Evolutionary conservation across 176 grass and related monocot species (phyloP).

Genomic region (Rhynchospora pubera): DNA sequence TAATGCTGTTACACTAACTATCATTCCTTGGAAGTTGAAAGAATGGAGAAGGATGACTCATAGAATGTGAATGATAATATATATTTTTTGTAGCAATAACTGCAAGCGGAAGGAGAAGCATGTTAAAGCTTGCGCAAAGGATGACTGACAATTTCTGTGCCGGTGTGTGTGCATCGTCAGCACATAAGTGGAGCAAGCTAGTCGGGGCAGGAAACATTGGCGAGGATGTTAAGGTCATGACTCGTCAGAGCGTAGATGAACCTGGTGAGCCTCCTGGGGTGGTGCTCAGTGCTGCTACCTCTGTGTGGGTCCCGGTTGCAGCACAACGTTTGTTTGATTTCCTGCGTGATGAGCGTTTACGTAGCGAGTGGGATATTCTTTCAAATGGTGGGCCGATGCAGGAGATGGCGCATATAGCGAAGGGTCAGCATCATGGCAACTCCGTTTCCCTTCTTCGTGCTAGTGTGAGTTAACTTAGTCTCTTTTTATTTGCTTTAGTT

Average conservation of each 20-base stretch:
- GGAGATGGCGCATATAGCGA: slow-evolving; percentile 68
- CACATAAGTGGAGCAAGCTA: slow-evolving; percentile 74
- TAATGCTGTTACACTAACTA: not conserved
- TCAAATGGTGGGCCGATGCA: slow-evolving; percentile 83
- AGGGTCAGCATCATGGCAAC: slow-evolving; percentile 75
- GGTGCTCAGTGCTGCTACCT: slow-evolving; percentile 81
- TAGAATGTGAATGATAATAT: not conserved
- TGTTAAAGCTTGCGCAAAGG: slow-evolving; percentile 71
- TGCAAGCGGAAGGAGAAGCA: slow-evolving; percentile 55
- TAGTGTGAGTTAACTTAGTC: slow-evolving; percentile 41
- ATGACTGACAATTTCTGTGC: slow-evolving; percentile 90
- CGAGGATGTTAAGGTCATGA: slow-evolving; percentile 73
- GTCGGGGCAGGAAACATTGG: slow-evolving; percentile 47
- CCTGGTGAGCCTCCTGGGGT: slow-evolving; percentile 79
- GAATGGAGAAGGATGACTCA: not conserved
- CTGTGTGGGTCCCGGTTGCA: slow-evolving; percentile 69
- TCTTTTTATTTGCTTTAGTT: not conserved
- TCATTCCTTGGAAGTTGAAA: not conserved
- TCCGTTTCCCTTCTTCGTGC: slow-evolving; percentile 69
- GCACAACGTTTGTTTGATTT: slow-evolving; percentile 69
- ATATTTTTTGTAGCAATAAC: slow-evolving; percentile 29
- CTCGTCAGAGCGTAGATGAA: slow-evolving; percentile 59
- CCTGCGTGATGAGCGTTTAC: slow-evolving; percentile 49
- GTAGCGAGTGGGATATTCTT: slow-evolving; percentile 91
- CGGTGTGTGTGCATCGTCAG: slow-evolving; percentile 68